Base-by-base conservation (phyloP, 1,284 basidiomycete genomes). In the Cystobasidiaceae sp. region DNA sequence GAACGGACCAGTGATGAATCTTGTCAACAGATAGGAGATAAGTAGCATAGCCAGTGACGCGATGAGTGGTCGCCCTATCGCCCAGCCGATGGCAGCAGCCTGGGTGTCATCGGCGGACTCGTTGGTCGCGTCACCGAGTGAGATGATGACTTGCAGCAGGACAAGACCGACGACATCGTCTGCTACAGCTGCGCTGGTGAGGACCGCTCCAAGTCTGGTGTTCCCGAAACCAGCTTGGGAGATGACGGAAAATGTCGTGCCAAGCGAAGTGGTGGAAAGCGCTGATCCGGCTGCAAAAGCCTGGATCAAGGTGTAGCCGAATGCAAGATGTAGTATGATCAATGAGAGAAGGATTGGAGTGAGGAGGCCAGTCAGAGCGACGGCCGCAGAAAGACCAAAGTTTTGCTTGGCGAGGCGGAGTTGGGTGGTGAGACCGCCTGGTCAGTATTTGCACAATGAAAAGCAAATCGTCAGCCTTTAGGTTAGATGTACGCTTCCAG, bases 101-200 rank as follows among this genome's bases (percentile, higher is more conserved):
- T 55, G 45, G 6, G 55, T 49, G 15, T 25, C 33, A 3, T 62
- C 58, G 1, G 54, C 23, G 7, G 13, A 9, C 7, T 34, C 4
- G 25, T 28, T 17, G 13, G 34, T 44, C 2, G 48, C 59, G 8
- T 41, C n/a, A 5, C 59, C 59, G 13, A 61, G 34, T 3, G 45
- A 43, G 57, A 58, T 28, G 34, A 62, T 52, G 8, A 63, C 49
- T 33, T 62, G 60, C 17, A 79, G 77, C 32, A 85, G 77, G 45
- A 84, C 79, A 21, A 84, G 79, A 0, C 81, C 83, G 23, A 83
- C 73, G 8, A 84, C 78, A 70, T 84, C 83, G 72, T 84, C 82
- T 54, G 83, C 77, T 19, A 84, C 76, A 0, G 83, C 83, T 0
- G 82, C 82, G 34, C 78, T 79, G 21, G 82, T 76, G 15, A 84